Evolutionary conservation across 1,284 basidiomycete species (phyloP), one percentile per base, ranked within the genome.

Genomic region (Apiotrichum akiyoshidainum): DNA sequence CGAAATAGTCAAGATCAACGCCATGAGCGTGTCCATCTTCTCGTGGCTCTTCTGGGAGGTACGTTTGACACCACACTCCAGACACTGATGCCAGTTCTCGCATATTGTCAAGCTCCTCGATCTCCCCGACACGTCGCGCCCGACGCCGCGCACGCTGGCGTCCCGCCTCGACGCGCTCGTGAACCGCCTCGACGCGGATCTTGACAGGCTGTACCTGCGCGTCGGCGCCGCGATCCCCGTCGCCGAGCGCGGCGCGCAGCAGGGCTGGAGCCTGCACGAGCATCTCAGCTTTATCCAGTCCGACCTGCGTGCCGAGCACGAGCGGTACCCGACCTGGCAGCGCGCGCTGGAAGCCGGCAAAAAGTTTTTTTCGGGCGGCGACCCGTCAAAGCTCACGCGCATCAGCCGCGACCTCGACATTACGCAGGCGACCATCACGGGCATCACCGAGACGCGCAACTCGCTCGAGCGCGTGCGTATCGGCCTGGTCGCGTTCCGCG

Each of bases 41-140:
- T 67, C 65, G 19, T 75, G 73, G 72, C 65, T 76, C 4, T 70
- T 74, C 57, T 73, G 70, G 70, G 72, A 76, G 65, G 71, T 72
- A 48, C 61, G 70, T 57, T n/a, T n/a, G n/a, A n/a, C n/a, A n/a
- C n/a, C n/a, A n/a, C n/a, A n/a, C n/a, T n/a, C n/a, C n/a, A n/a
- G n/a, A n/a, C n/a, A n/a, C n/a, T n/a, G n/a, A n/a, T n/a, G n/a
- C n/a, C 55, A 72, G 68, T 76, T 74, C 55, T 41, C 57, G 8
- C 62, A 64, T n/a, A 60, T 76, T 11, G 67, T 68, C 1, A 61
- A 68, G 22, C 60, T 70, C n/a, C 66, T 76, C 45, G 59, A 65
- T 44, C 60, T 33, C 17, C 54, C 54, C 10, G 44, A 42, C 49
- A 44, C 17, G 46, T 59, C 21, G 37, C 34, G 44, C 14, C 53